These are phyloP conservation scores for Fibroporia radiculosa DNA, from an alignment of 768 basidiomycete species.

Conservation along the genomic window DNA sequence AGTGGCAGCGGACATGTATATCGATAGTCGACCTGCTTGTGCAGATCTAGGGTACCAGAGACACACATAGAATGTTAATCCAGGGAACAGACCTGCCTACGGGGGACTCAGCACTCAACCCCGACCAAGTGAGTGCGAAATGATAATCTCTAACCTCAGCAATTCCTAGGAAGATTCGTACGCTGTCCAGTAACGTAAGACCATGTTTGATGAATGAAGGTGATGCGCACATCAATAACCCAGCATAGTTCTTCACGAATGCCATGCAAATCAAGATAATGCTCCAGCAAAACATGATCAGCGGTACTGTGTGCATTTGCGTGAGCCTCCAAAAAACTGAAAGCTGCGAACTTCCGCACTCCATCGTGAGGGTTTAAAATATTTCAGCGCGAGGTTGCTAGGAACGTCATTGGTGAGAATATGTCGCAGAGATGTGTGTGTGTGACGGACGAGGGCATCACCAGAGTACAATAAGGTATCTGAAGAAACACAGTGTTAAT, in stretches of 20 bases:
- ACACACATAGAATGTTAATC: slow-evolving; percentile 8
- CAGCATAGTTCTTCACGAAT: slow-evolving; percentile 7
- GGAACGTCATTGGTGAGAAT: neutral
- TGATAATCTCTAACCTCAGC: slow-evolving; percentile 6
- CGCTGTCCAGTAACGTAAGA: neutral
- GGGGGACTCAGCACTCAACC: neutral
- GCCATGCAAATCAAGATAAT: slow-evolving; percentile 4
- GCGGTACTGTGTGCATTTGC: too few species aligned
- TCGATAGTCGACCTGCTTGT: slow-evolving; percentile 3
- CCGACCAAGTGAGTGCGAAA: too few species aligned
- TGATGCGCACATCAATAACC: slow-evolving; percentile 3
- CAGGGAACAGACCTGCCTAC: slow-evolving; percentile 9
- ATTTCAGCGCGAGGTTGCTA: slow-evolving; percentile 9
- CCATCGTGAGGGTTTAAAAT: slow-evolving; percentile 4
- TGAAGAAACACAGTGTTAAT: neutral
- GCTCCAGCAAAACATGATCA: slow-evolving; percentile 8
- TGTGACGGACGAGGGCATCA: slow-evolving; percentile 5
- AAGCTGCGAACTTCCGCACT: neutral
- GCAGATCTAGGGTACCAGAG: slow-evolving; percentile 9
- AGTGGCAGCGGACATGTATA: slow-evolving; percentile 7
- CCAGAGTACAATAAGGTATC: slow-evolving; percentile 9
- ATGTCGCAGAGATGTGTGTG: too few species aligned
- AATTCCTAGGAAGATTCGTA: slow-evolving; percentile 6
- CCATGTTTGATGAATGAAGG: neutral
- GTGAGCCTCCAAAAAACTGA: too few species aligned